Percentiles rank a stretch among this genome's conserved stretches.
phyloP scores from a whole-genome alignment of 2,329 filamentous ascomycete genomes.

The Fusarium pseudograminearum region DNA sequence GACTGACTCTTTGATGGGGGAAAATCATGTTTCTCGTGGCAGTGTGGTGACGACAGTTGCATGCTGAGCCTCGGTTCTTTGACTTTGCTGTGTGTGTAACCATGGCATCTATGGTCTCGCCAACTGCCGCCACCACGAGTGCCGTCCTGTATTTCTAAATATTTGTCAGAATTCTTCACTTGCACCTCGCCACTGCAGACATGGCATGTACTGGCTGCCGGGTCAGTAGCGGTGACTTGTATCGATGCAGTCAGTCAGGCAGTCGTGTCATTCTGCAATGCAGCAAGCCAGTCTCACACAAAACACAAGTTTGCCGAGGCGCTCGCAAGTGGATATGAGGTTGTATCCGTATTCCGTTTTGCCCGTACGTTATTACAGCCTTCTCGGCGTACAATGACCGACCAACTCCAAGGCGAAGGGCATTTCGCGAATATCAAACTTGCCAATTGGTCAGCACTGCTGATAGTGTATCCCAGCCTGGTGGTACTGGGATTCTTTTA shows the following conservation, averaged over 20 bases:
- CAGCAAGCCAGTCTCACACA: slow-evolving; percentile 21
- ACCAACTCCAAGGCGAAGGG: slow-evolving; percentile 15
- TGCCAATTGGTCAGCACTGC: slow-evolving; percentile 32
- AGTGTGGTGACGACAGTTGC: slow-evolving; percentile 29
- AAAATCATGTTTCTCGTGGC: slow-evolving; percentile 29
- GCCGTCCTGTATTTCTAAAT: neutral
- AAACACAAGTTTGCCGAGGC: slow-evolving; percentile 32
- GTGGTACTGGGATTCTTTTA: slow-evolving; percentile 35
- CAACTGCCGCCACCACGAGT: slow-evolving; percentile 26
- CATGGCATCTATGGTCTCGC: neutral
- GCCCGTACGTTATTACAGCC: slow-evolving; percentile 13
- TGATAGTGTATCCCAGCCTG: slow-evolving; percentile 36
- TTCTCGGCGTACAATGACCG: slow-evolving; percentile 16
- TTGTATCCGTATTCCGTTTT: slow-evolving; percentile 15
- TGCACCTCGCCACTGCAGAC: slow-evolving; percentile 19
- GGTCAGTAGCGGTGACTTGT: slow-evolving; percentile 6
- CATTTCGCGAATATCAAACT: slow-evolving; percentile 28
- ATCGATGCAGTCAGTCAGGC: slow-evolving; percentile 24
- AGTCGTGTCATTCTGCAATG: slow-evolving; percentile 26
- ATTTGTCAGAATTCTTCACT: slow-evolving; percentile 17
- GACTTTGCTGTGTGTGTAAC: slow-evolving; percentile 3
- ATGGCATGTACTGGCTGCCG: neutral
- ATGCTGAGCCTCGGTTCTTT: slow-evolving; percentile 18
- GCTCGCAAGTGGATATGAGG: slow-evolving; percentile 26
- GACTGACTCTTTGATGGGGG: slow-evolving; percentile 12